These are phyloP conservation scores for Sarocladium brachiariae DNA, from an alignment of 2,329 filamentous ascomycete species.

Conservation along the genomic window DNA sequence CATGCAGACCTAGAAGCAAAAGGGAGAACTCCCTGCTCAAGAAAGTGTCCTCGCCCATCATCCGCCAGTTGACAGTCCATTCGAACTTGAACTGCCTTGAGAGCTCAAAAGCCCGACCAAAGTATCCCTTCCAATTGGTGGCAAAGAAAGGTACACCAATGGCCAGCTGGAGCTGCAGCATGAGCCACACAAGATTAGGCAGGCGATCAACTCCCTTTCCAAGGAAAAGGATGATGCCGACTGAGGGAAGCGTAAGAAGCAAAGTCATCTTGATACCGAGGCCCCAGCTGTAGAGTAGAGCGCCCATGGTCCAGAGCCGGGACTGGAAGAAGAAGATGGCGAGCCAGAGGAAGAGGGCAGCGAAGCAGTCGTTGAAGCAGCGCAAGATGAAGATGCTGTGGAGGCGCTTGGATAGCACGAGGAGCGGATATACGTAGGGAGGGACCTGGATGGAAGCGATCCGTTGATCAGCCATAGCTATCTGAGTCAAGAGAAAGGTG, in stretches of 20 bases:
- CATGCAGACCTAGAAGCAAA: conserved; percentile 59
- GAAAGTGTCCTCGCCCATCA: conserved; percentile 78
- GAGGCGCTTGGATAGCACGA: conserved; percentile 83
- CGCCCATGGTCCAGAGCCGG: conserved; percentile 65
- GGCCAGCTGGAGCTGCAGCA: conserved; percentile 69
- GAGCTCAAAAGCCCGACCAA: conserved; percentile 81
- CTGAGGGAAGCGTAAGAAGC: conserved; percentile 72
- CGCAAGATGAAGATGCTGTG: conserved; percentile 91
- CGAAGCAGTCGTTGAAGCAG: conserved; percentile 94
- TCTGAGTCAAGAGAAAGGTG: neutral
- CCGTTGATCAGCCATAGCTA: no score
- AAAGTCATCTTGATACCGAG: conserved; percentile 95
- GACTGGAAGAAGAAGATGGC: conserved; percentile 75
- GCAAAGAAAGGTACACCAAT: conserved; percentile 62
- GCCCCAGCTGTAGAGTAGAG: conserved; percentile 67
- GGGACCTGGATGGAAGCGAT: conserved; percentile 52
- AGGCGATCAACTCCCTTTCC: conserved; percentile 60
- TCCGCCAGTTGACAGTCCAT: conserved; percentile 99
- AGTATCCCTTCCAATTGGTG: conserved; percentile 61
- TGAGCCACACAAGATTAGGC: conserved; percentile 62
- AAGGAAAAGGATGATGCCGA: conserved; percentile 70
- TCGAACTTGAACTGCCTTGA: conserved; percentile 88
- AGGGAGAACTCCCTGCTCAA: conserved; percentile 62
- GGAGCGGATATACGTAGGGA: conserved; percentile 77
- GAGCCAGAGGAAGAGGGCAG: conserved; percentile 73